These are phyloP conservation scores for Piromyces finnis DNA, from an alignment of 192 early-diverging fungal genomes.

Conservation along the genomic window DNA sequence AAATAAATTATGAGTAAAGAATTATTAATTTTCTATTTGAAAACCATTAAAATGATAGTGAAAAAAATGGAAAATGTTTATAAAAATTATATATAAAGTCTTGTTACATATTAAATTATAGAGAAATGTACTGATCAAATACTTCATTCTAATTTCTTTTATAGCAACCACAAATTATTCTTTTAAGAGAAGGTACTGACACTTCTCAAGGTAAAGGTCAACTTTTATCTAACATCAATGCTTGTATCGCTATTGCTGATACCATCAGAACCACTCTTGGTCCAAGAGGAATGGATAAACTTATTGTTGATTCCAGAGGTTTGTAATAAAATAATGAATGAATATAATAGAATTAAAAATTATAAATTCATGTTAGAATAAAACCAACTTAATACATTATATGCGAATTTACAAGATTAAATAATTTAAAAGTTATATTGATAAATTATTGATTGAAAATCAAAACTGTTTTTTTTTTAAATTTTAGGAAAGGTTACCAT, in stretches of 20 bases:
- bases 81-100: too few relatives aligned
- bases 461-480: background rate
- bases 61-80: too few relatives aligned
- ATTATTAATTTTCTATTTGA: too few relatives aligned
- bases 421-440: too few relatives aligned
- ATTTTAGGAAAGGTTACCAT: slow-evolving; percentile 68
- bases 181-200: slow-evolving; percentile 97
- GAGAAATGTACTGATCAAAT: background rate
- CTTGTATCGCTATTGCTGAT: slow-evolving; percentile 86
- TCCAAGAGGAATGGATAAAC: slow-evolving; percentile 97
- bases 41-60: too few relatives aligned
- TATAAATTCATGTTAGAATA: too few relatives aligned
- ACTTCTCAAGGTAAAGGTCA: slow-evolving; percentile 94
- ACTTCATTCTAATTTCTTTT: background rate
- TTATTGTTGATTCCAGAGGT: slow-evolving; percentile 87
- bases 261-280: slow-evolving; percentile 90
- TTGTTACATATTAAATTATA: background rate
- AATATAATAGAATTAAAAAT: background rate
- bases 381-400: too few relatives aligned
- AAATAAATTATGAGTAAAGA: too few relatives aligned
- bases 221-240: slow-evolving; percentile 94
- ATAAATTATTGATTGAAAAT: too few relatives aligned
- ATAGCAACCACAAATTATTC: slow-evolving; percentile 93
- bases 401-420: too few relatives aligned
- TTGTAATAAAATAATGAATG: too few relatives aligned